Evolutionary conservation across 306 rosid species (phyloP), one percentile per base, ranked within the genome.

Genomic region (Prunus dulcis): DNA sequence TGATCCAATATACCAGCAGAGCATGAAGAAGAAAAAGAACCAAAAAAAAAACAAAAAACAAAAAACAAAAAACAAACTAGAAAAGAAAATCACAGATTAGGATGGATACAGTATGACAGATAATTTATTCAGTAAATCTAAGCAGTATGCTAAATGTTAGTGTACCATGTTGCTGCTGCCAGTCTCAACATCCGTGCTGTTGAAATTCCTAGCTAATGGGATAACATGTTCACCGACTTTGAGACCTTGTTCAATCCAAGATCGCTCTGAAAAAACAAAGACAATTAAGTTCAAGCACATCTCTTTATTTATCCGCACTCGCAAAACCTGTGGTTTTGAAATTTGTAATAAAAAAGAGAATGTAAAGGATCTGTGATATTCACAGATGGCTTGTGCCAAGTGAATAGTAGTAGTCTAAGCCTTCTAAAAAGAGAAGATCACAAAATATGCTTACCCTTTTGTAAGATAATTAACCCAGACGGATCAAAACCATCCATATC

Each of bases 401-500:
- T 41, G 62, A 23, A 58, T 28, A 34, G 38, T 12, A 47, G 27
- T 64, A 11, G 53, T 30, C 38, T 34, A 62, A 15, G 58, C 51
- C 55, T 68, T 57, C 61, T 43, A 60, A 14, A 49, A 83, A 74
- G 34, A 76, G 45, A 67, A 73, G 61, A 73, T 77, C 72, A 69
- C 25, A 18, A 82, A 22, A 14, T 47, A 75, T 53, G 65, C 75
- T 49, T 80, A 91, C 99, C 99, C 89, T 88, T 92, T 79, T 92
- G 96, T 82, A 95, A 84, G 86, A 95, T 95, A 64, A 95, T 88
- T 84, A 95, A 75, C 47, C 99, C 99, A 18, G 97, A 95, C 32
- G 97, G 93, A 82, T 95, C 90, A 68, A 92, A 90, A 73, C 99
- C 97, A 84, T 92, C 92, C 85, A 83, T 88, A 88, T 95, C 97